Conservation (phyloP, 2,329 filamentous ascomycete species). For the Cladosporium colombiae region DNA sequence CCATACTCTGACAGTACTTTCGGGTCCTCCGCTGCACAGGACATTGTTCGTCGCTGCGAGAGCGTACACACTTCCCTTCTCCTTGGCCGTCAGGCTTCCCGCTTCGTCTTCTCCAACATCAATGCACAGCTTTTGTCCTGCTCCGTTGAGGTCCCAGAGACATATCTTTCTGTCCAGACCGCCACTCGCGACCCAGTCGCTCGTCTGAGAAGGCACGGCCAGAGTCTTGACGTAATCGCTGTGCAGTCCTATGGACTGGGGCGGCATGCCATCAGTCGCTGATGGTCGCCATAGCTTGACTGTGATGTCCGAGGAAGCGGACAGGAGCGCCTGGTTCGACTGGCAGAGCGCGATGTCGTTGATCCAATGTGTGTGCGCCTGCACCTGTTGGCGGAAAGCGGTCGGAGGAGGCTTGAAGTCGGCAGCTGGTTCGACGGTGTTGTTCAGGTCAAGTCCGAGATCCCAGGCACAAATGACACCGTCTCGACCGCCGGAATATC, state of each 20-base stretch:
- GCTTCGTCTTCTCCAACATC: constrained; percentile 81
- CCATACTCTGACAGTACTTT: constrained; percentile 90
- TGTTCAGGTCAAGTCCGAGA: constrained; percentile 68
- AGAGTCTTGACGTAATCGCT: constrained; percentile 96
- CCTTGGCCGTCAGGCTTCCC: constrained; percentile 63
- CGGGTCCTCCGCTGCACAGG: constrained; percentile 88
- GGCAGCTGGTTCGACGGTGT: constrained; percentile 34
- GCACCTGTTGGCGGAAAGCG: constrained; percentile 62
- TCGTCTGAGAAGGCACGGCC: constrained; percentile 69
- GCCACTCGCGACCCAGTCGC: constrained; percentile 89
- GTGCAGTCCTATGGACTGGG: constrained; percentile 84
- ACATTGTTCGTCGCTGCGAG: constrained; percentile 77
- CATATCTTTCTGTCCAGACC: constrained; percentile 90
- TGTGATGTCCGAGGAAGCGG: constrained; percentile 89
- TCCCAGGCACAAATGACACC: constrained; percentile 97
- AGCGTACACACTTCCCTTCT: constrained; percentile 95
- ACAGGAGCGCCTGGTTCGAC: constrained; percentile 76
- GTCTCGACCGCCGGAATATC: constrained; percentile 94
- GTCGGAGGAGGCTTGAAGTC: constrained; percentile 48
- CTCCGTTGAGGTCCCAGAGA: constrained; percentile 89
- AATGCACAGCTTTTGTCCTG: constrained; percentile 82
- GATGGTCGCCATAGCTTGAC: constrained; percentile 89
- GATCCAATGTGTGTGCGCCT: constrained; percentile 93
- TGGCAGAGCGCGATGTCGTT: constrained; percentile 86
- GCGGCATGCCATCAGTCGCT: constrained; percentile 62